Base-by-base conservation (phyloP, 1,284 basidiomycete species). In the Tremellales sp. region DNA sequence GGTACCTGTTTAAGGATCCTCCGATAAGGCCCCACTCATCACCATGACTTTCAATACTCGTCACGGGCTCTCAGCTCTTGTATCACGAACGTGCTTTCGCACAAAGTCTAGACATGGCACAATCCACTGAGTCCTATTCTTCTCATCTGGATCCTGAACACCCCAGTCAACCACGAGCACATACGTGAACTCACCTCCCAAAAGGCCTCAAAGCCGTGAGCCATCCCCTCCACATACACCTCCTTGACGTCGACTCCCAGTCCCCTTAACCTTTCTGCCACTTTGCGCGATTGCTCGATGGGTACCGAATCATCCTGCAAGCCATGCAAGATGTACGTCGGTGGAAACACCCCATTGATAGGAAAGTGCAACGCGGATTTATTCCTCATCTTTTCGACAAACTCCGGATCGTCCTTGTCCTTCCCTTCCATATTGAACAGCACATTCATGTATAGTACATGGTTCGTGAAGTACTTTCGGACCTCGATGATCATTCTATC, bases 241-340 rank as follows among this genome's bases (percentile, higher is more conserved):
- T 46, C 56, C 10, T 32, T 45, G 2, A 49, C 44, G 1, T 45
- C 31, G 7, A 62, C 46, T 0, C 54, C 56, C 25, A 45, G 22
- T 4, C 22, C 39, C 5, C 40, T 35, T 14, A 63, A 44, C 43
- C 45, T 50, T 5, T 48, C 40, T 4, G 47, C 56, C 29, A 63
- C 51, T 6, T 42, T 21, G 34, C 48, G 33, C 19, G 45, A 47
- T 48, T 63, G 60, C 24, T 45, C 35, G 2, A 60, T 32, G 3
- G 52, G 50, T 16, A 63, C 61, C 14, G 46, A 25, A 8, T 7
- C n/a, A 36, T 66, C 63, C 5, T 10, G 36, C 2, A 40, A 49
- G 1, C 63, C 61, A 25, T 65, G 63, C 29, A 63, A 27, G 14
- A 63, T 32, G 45, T 50, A 56, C 7, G 57, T 61, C 2, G 61